Evolutionary conservation across 331 rosid genomes (phyloP), one percentile per base, ranked within the genome.

Genomic region (Quercus lobata): DNA sequence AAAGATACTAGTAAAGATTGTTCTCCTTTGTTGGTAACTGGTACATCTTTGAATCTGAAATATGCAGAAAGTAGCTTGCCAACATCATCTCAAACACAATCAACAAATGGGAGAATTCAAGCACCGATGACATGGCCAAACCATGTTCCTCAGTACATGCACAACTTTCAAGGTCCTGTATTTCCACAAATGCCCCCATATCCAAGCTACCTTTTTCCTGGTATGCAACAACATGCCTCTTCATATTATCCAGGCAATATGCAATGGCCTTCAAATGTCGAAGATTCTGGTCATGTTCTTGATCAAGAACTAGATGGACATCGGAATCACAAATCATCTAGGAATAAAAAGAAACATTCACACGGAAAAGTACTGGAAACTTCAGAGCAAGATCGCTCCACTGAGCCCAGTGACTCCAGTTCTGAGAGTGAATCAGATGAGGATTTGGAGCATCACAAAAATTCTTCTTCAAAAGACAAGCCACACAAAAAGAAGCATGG

Each of bases 201-300:
- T 87, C 97, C 88, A 83, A 91, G 94, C n/a, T 92, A 90, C 81
- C 75, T 83, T 66, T 91, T 85, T 79, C 98, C 97, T 41, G 97
- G 97, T 54, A 90, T 93, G 99, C 99, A 89, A 84, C 86, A 86
- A 80, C 93, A 41, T 8, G 46, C 93, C 0, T 76, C 92, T 69
- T 79, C 99, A 24, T 96, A 88, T 76, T 93, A 80, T 88, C 92
- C 96, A 2, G 96, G 97, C 75, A 90, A 83, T 81, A 83, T 93
- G 97, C 97, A 88, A 57, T 96, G 98, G 98, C 91, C 91, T 80
- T 85, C 93, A 57, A 90, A 89, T 82, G 66, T 74, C 72, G 97
- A 91, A 74, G 94, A 86, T 57, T 82, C 87, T 22, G 89, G 85
- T 79, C 69, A 37, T 80, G 84, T 74, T 70, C 80, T 60, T 69